A percentile compares a stretch with the other conserved stretches of the same genome.
phyloP scores from a whole-genome alignment of 345 rosid genomes.

The Pelargonium nanum region DNA sequence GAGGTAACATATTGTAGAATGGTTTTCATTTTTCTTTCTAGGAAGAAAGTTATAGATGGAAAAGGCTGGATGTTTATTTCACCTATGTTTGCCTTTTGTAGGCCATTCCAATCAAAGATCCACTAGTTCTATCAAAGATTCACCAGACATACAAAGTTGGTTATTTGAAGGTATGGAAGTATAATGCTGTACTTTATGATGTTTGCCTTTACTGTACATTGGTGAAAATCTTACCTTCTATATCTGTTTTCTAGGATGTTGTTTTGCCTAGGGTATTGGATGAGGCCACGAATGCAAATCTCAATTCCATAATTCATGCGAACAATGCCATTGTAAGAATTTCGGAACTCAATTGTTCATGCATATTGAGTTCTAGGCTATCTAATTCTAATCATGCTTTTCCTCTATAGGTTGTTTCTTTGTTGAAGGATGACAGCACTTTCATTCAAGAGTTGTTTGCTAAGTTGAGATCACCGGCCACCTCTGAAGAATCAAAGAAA shows the following conservation, averaged over 20 bases:
- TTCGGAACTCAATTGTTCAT: constrained; percentile 6
- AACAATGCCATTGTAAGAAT: constrained; percentile 72
- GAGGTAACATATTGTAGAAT: constrained; percentile 45
- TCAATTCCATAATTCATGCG: constrained; percentile 57
- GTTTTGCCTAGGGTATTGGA: constrained; percentile 88
- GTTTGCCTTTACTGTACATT: constrained; percentile 7
- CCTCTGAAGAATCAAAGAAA: constrained; percentile 66
- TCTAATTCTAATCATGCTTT: constrained; percentile 10
- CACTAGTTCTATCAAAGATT: constrained; percentile 63
- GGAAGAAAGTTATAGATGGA: not conserved
- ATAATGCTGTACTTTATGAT: constrained; percentile 10
- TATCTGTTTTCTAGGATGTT: constrained; percentile 57
- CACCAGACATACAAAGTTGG: constrained; percentile 83
- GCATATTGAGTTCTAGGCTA: constrained; percentile 1
- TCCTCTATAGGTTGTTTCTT: constrained; percentile 55
- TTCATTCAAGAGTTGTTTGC: constrained; percentile 85
- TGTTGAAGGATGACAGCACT: constrained; percentile 67
- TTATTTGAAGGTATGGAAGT: constrained; percentile 64
- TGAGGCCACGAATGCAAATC: constrained; percentile 53
- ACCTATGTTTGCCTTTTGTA: constrained; percentile 15
- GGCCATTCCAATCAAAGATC: constrained; percentile 76
- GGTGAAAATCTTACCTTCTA: constrained; percentile 9
- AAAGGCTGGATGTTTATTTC: constrained; percentile 6
- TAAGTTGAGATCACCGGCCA: constrained; percentile 48
- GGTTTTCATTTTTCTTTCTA: not conserved